phyloP scores from a whole-genome alignment of 495 filamentous ascomycete species.

The Neurospora sp. region DNA sequence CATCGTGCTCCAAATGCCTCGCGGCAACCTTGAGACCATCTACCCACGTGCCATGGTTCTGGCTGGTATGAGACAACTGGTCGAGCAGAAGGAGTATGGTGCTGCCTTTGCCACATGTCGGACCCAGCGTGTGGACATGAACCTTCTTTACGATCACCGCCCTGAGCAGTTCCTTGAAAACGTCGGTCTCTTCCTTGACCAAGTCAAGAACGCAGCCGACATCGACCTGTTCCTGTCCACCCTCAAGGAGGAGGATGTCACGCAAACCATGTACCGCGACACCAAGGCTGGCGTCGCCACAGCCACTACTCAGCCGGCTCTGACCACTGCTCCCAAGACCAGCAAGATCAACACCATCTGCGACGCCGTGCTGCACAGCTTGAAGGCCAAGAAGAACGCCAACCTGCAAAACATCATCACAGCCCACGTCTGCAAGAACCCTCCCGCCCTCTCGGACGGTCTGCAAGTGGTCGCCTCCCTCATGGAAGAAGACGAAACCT shows the following conservation, averaged over 20 bases:
- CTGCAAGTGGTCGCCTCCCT: constrained; percentile 66
- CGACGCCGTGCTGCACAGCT: constrained; percentile 63
- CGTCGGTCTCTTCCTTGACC: constrained; percentile 69
- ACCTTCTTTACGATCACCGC: constrained; percentile 90
- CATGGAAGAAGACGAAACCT: constrained; percentile 52
- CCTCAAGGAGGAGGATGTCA: constrained; percentile 85
- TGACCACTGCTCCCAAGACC: constrained; percentile 15
- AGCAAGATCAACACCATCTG: constrained; percentile 81
- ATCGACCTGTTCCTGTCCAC: constrained; percentile 91
- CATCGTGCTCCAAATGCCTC: constrained; percentile 81
- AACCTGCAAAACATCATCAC: constrained; percentile 90
- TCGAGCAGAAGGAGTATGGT: constrained; percentile 70
- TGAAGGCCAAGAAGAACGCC: constrained; percentile 52
- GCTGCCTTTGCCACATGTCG: constrained; percentile 79
- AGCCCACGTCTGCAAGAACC: constrained; percentile 84
- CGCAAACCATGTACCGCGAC: constrained; percentile 86
- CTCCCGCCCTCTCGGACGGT: constrained; percentile 82
- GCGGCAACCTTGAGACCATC: constrained; percentile 92
- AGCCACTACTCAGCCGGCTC: constrained; percentile 11
- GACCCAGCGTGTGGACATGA: constrained; percentile 92
- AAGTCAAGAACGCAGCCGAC: constrained; percentile 73
- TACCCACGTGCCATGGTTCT: constrained; percentile 87
- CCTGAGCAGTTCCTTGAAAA: constrained; percentile 72
- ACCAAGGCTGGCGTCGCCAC: constrained; percentile 40
- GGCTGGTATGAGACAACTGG: constrained; percentile 70